Evolutionary conservation across 208 protist species (phyloP).

Genomic region (Acanthamoeba healyi): DNA sequence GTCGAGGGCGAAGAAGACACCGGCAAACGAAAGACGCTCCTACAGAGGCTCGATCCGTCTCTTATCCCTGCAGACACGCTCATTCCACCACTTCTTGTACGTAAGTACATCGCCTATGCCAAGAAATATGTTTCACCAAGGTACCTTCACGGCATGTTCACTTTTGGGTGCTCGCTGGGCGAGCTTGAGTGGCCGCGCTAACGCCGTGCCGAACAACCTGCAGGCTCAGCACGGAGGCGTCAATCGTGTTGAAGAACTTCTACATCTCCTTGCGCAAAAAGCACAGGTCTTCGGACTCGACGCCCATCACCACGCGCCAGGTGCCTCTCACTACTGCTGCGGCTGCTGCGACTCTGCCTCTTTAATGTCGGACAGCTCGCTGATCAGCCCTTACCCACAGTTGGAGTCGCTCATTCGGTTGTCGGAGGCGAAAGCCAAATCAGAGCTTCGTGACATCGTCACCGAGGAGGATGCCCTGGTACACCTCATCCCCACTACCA

Average conservation of each 20-base stretch:
- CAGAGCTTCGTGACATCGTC: constrained; percentile 93
- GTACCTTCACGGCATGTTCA: too few relatives aligned
- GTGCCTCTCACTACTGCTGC: neutral
- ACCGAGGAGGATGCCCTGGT: constrained; percentile 94
- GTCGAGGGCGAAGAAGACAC: neutral
- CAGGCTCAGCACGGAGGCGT: constrained; percentile 81
- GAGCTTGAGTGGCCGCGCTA: too few relatives aligned
- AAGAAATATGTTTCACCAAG: constrained; percentile 88
- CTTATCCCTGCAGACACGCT: constrained; percentile 30
- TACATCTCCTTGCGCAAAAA: constrained; percentile 88
- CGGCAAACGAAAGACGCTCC: constrained; percentile 17
- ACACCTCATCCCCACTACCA: neutral
- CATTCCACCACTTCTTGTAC: constrained; percentile 67
- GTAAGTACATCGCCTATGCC: constrained; percentile 94
- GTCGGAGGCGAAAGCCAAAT: constrained; percentile 90
- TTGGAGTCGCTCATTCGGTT: constrained; percentile 96
- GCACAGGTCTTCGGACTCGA: constrained; percentile 79
- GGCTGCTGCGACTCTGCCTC: too few relatives aligned
- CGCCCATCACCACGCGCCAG: constrained; percentile 92
- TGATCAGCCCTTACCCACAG: constrained; percentile 87
- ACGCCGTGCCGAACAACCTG: too few relatives aligned
- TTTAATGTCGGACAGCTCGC: too few relatives aligned
- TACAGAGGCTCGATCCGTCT: constrained; percentile 2
- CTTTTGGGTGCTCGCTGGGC: too few relatives aligned
- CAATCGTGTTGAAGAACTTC: constrained; percentile 85